These are phyloP conservation scores for Sporothrix brasiliensis DNA, from an alignment of 2,329 filamentous ascomycete genomes.

Conservation along the genomic window DNA sequence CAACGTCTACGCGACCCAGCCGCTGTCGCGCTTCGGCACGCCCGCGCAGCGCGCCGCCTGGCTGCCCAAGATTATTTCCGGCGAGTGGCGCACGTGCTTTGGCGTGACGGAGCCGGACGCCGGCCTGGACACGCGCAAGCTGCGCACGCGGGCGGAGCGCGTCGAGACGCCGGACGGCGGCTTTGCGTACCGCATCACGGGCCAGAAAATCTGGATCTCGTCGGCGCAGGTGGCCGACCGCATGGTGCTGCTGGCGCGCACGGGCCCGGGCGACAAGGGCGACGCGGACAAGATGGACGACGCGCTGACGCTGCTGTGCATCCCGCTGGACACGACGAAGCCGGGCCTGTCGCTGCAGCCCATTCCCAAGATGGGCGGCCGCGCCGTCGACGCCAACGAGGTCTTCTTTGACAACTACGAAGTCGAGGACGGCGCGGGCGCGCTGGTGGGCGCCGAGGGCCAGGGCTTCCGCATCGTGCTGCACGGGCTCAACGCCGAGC, in stretches of 20 bases:
- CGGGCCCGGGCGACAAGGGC: constrained; percentile 40
- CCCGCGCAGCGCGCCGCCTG: constrained; percentile 64
- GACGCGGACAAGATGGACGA: constrained; percentile 48
- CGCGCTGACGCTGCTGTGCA: constrained; percentile 77
- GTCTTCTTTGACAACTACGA: constrained; percentile 82
- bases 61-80: constrained; percentile 71
- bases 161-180: constrained; percentile 47
- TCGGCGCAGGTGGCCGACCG: constrained; percentile 79
- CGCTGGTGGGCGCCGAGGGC: constrained; percentile 71
- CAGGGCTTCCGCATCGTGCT: constrained; percentile 79
- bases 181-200: constrained; percentile 65
- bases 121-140: constrained; percentile 73
- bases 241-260: constrained; percentile 82
- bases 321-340: constrained; percentile 66
- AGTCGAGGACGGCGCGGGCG: constrained; percentile 59
- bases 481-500: constrained; percentile 78
- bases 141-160: constrained; percentile 66
- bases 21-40: constrained; percentile 72
- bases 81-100: constrained; percentile 74
- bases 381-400: constrained; percentile 82
- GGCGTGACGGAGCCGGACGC: constrained; percentile 84
- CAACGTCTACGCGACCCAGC: constrained; percentile 75
- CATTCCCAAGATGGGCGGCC: constrained; percentile 84
- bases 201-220: constrained; percentile 89
- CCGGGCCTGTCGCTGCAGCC: constrained; percentile 66